Evolutionary conservation across 441 rosid species (phyloP), one percentile per base, ranked within the genome.

Genomic region (Eutrema salsugineum): DNA sequence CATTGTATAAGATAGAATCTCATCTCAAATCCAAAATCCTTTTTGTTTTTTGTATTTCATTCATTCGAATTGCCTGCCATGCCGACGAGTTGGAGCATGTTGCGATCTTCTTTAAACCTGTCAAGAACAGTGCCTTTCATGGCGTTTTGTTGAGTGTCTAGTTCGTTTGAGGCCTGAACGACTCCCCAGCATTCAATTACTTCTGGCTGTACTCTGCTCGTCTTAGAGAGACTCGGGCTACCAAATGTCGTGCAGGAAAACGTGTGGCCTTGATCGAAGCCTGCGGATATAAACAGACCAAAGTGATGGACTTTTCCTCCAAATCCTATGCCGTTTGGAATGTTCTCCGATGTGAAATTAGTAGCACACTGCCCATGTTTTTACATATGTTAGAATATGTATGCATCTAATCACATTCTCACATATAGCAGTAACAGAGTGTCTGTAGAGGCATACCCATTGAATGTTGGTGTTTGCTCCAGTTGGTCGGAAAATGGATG

Each of bases 131-230:
- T 79, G 33, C 91, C 88, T 78, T 56, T 86, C 16, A 65, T 36
- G 5, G 75, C 84, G 30, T 84, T 90, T 0, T 74, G 77, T 71
- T 72, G 81, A 35, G 84, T 86, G 43, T 81, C 82, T 54, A 77
- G 81, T 51, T 59, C 73, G 57, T 77, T 46, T 5, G 77, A 44
- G 27, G 72, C 54, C 14, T 78, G 85, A 43, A 83, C 77, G 61
- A 89, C 64, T 51, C 92, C 94, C 97, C 98, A 93, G 75, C 96
- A 91, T 83, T 93, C 98, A n/a, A 91, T 85, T 14, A 84, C 91
- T 59, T 89, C 91, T 15, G 98, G 97, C 28, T 70, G 63, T 36
- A 89, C 82, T 63, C 40, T 71, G 71, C 53, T 82, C 5, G 84
- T 72, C 51, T 76, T 80, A 11, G 93, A 89, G 53, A 93, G 91